Conservation (phyloP, 2,329 filamentous ascomycete species). For the Talaromyces sp. region DNA sequence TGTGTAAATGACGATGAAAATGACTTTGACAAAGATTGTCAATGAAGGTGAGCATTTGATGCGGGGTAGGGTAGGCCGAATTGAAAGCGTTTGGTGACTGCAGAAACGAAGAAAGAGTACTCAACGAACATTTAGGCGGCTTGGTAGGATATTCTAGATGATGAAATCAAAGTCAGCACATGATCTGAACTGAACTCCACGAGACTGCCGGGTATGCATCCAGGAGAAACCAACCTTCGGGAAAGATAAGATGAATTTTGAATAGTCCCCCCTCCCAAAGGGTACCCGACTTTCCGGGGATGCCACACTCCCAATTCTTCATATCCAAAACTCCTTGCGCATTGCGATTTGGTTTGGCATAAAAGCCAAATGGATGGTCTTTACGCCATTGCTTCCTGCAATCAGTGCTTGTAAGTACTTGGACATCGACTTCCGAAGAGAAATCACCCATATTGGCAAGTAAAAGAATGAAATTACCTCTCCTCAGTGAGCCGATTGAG, state of each 20-base stretch:
- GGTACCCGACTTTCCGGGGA: constrained; percentile 93
- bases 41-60: not conserved
- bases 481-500: constrained; percentile 15
- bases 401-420: not conserved
- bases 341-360: constrained; percentile 78
- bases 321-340: constrained; percentile 78
- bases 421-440: not conserved
- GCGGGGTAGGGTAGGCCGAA: not conserved
- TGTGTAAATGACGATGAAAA: not conserved
- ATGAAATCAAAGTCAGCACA: constrained; percentile 16
- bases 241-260: constrained; percentile 88
- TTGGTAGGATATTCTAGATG: constrained; percentile 90
- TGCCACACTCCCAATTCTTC: constrained; percentile 93
- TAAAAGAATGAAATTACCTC: not conserved
- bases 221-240: constrained; percentile 64
- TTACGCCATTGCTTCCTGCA: constrained; percentile 89
- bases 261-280: constrained; percentile 98
- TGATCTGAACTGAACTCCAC: not conserved
- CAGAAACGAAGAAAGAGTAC: not conserved
- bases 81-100: not conserved
- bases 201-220: not conserved
- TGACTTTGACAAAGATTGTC: not conserved
- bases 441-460: not conserved
- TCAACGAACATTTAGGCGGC: constrained; percentile 86
- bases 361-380: constrained; percentile 97